Evolutionary conservation across 2,329 filamentous ascomycete species (phyloP), one percentile per base, ranked within the genome.

Genomic region (Colletotrichum orchidophilum): DNA sequence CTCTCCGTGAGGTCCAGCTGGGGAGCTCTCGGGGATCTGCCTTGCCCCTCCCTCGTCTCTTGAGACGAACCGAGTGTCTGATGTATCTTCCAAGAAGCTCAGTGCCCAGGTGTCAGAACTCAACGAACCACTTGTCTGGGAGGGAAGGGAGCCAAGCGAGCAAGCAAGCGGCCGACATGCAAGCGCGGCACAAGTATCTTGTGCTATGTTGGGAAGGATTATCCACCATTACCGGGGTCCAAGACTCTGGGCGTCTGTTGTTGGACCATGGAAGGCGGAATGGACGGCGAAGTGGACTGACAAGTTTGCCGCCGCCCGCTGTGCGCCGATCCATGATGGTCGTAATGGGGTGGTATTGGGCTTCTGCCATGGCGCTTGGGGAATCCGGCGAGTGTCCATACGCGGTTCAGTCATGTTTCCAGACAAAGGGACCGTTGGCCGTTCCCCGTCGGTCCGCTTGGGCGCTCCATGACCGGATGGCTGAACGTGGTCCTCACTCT

Each of bases 391-490:
- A 53, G 27, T 60, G 49, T 46, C 42, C 59, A 63, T 11, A 59
- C 46, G 50, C 57, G 50, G 63, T 54, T 70, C 57, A 67, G 29
- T 62, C 63, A 50, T 62, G 68, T 70, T 63, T 59, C 69, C 53
- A 54, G 64, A 53, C 57, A 63, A 62, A 26, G 53, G 63, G 63
- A 71, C 69, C 64, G 69, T 63, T 71, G 69, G 39, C 64, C 69
- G 64, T 68, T 69, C 68, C 29, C 68, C 53, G 42, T 59, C 64
- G 64, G 69, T 33, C 69, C 69, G 69, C 69, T 71, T 59, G 57
- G 69, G 58, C 69, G 55, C 58, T 27, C 53, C 35, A 55, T 29
- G 53, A 63, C 58, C 64, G 55, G 69, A 68, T 59, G 69, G 69
- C 69, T 63, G 49, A 59, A 49, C 69, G 54, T 58, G 58, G 64